Percentiles rank a stretch among this genome's conserved stretches.
These are phyloP conservation scores for Calonectria multiphialidica DNA, from an alignment of 2,329 filamentous ascomycete species.

Conservation along the genomic window DNA sequence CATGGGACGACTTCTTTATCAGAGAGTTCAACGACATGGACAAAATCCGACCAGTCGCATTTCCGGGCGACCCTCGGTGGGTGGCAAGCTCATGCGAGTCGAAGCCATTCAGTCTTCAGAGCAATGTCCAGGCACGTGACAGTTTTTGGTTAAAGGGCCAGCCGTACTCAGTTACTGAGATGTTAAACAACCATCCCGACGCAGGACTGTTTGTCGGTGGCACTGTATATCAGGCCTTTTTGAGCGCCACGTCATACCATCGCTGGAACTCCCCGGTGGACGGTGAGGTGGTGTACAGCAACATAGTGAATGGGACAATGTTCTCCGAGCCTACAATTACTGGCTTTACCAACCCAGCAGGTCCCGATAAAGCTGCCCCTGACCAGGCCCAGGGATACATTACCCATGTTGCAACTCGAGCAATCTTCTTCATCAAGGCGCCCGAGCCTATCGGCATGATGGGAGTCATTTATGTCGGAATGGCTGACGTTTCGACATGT, in stretches of 20 bases:
- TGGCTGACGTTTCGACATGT: slow-evolving; percentile 79
- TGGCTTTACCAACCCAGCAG: slow-evolving; percentile 21
- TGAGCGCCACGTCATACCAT: slow-evolving; percentile 74
- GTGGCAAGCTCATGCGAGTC: slow-evolving; percentile 73
- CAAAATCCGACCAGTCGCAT: slow-evolving; percentile 64
- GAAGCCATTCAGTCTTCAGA: slow-evolving; percentile 61
- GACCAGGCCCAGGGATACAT: slow-evolving; percentile 70
- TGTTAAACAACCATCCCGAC: slow-evolving; percentile 65
- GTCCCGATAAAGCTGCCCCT: slow-evolving; percentile 32
- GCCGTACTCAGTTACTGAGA: slow-evolving; percentile 71
- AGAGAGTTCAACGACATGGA: slow-evolving; percentile 52
- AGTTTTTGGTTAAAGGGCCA: slow-evolving; percentile 76
- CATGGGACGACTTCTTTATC: slow-evolving; percentile 72
- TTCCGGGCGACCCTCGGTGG: slow-evolving; percentile 49
- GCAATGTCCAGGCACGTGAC: slow-evolving; percentile 63
- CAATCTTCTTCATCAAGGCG: slow-evolving; percentile 75
- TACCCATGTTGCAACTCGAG: slow-evolving; percentile 72
- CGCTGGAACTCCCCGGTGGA: slow-evolving; percentile 75
- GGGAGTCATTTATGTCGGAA: slow-evolving; percentile 76
- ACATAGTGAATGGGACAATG: slow-evolving; percentile 70
- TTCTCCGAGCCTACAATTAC: slow-evolving; percentile 62
- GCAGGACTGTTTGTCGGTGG: slow-evolving; percentile 67
- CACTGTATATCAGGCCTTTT: slow-evolving; percentile 76
- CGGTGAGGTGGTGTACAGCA: slow-evolving; percentile 62
- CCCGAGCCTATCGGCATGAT: slow-evolving; percentile 76